phyloP scores from a whole-genome alignment of 495 filamentous ascomycete species.

The Pseudoneurospora amorphoporcata region DNA sequence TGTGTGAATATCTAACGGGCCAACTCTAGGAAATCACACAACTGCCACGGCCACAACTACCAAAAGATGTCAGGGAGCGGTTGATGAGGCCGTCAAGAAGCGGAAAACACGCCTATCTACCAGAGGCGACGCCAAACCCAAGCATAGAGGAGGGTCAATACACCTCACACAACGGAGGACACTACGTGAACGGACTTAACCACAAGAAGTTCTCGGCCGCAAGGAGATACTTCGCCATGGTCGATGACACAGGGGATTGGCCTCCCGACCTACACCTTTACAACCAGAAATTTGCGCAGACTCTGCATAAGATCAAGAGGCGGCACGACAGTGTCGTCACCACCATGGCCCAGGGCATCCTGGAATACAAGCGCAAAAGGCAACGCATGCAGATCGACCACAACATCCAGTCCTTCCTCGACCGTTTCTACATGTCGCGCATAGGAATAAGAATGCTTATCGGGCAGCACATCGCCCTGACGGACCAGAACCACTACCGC shows the following conservation, averaged over 20 bases:
- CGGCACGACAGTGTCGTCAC: conserved; percentile 96
- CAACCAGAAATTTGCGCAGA: conserved; percentile 79
- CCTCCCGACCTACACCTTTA: conserved; percentile 91
- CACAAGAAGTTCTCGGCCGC: conserved; percentile 39
- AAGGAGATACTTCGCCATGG: conserved; percentile 81
- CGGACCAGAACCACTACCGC: conserved; percentile 75
- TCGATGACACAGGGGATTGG: conserved; percentile 83
- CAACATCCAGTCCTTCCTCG: conserved; percentile 91
- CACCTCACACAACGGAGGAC: conserved; percentile 52
- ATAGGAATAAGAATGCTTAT: conserved; percentile 99
- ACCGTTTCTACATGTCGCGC: conserved; percentile 99
- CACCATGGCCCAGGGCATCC: conserved; percentile 86
- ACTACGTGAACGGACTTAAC: conserved; percentile 16
- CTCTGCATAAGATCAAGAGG: conserved; percentile 84
- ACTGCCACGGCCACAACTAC: conserved; percentile 65
- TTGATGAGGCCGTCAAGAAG: conserved; percentile 62
- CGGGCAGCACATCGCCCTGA: conserved; percentile 93
- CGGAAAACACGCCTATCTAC: conserved; percentile 52
- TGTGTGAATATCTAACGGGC: conserved; percentile 14
- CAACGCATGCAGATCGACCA: conserved; percentile 98
- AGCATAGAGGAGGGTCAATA: conserved; percentile 84
- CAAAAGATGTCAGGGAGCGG: conserved; percentile 65
- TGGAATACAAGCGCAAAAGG: conserved; percentile 92
- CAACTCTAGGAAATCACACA: conserved; percentile 72
- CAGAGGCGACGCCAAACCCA: conserved; percentile 78